Percentiles rank a stretch among this genome's conserved stretches.
phyloP scores from a whole-genome alignment of 2,329 filamentous ascomycete species.

The Fusarium nelsonii region DNA sequence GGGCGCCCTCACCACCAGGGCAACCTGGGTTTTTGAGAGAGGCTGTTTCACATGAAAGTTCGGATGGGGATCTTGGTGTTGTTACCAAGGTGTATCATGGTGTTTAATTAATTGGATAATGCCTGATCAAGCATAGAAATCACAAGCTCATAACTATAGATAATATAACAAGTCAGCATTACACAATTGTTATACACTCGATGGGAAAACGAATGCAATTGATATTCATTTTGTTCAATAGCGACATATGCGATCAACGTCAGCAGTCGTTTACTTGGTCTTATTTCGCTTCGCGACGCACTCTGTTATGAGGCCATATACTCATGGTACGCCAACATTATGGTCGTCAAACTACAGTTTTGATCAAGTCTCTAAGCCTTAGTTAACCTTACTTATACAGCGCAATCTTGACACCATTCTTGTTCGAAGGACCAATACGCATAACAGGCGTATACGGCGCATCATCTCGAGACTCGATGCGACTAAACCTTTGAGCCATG shows the following conservation, averaged over 20 bases:
- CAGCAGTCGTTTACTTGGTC: not conserved
- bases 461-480: conserved; percentile 2
- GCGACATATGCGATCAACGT: no score
- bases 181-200: no score
- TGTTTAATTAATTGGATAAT: conserved; percentile 17
- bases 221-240: no score
- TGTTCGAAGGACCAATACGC: conserved; percentile 19
- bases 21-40: conserved; percentile 8
- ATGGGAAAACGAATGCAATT: no score
- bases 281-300: not conserved
- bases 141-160: not conserved
- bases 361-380: not conserved
- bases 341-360: no score
- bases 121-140: not conserved
- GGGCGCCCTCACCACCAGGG: not conserved
- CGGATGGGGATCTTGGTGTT: conserved; percentile 38
- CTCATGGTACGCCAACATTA: no score
- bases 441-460: conserved; percentile 9
- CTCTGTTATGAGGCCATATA: no score
- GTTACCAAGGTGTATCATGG: conserved; percentile 47
- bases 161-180: not conserved
- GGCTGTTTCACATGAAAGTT: not conserved
- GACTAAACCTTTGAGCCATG: conserved; percentile 8
- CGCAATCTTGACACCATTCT: conserved; percentile 9
- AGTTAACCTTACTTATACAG: not conserved